Evolutionary conservation across 1,284 basidiomycete species (phyloP).

Genomic region (Cutaneotrichosporon cyanovorans): DNA sequence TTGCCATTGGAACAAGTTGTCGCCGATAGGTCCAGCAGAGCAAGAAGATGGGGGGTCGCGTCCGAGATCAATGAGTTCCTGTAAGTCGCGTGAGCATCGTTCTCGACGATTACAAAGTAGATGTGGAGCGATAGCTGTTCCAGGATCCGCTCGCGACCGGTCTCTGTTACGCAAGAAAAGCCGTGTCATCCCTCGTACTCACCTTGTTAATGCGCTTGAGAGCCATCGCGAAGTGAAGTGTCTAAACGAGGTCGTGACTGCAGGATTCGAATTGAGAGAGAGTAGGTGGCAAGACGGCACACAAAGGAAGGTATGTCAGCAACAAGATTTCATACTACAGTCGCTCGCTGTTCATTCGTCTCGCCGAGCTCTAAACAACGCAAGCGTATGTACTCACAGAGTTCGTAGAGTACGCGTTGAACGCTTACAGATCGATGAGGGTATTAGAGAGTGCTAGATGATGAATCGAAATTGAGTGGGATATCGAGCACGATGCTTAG

Average conservation of each 20-base stretch:
- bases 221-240: conserved; percentile 59
- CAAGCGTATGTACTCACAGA: no score
- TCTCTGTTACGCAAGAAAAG: no score
- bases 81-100: conserved; percentile 23
- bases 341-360: no score
- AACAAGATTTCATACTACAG: no score
- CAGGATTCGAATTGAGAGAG: not conserved
- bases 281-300: conserved; percentile 2
- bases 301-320: not conserved
- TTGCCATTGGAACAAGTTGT: conserved; percentile 98
- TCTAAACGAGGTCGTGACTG: not conserved
- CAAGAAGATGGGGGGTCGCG: conserved; percentile 95
- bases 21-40: conserved; percentile 89
- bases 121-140: not conserved
- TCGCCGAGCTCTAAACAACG: no score
- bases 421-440: no score
- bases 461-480: no score
- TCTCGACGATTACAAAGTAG: not conserved
- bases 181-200: no score
- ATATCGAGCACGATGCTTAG: no score
- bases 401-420: no score
- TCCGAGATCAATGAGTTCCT: conserved; percentile 96
- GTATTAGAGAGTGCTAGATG: no score
- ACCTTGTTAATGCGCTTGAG: conserved; percentile 99
- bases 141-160: not conserved